phyloP scores from a whole-genome alignment of 345 rosid species.

The Nephelium lappaceum region DNA sequence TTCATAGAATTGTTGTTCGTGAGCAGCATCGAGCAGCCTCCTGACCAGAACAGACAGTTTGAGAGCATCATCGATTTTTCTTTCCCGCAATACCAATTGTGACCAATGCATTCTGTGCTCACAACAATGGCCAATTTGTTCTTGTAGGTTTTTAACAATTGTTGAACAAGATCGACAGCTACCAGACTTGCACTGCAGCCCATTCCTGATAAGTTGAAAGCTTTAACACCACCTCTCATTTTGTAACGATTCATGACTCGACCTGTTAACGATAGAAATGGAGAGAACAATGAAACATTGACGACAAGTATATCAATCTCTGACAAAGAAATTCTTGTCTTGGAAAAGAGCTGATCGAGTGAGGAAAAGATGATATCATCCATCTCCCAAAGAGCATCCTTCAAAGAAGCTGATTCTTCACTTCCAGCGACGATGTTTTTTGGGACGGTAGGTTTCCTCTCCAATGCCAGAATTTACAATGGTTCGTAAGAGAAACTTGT shows the following conservation, averaged over 20 bases:
- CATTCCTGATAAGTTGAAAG: constrained; percentile 70
- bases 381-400: constrained; percentile 52
- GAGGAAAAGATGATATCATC: constrained; percentile 61
- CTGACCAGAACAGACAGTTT: constrained; percentile 67
- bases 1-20: constrained; percentile 55
- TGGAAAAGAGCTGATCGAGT: constrained; percentile 52
- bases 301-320: constrained; percentile 65
- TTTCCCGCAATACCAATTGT: constrained; percentile 74
- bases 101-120: constrained; percentile 70
- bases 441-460: constrained; percentile 70
- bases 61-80: constrained; percentile 83
- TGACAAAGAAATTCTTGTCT: constrained; percentile 48
- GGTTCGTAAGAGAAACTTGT: constrained; percentile 61
- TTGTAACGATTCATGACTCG: constrained; percentile 65
- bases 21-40: constrained; percentile 74
- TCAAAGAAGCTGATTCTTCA: constrained; percentile 46
- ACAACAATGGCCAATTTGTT: constrained; percentile 64
- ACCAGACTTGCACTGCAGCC: constrained; percentile 68
- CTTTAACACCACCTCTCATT: constrained; percentile 62
- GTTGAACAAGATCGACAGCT: constrained; percentile 51
- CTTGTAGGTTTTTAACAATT: constrained; percentile 45
- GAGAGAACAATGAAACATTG: constrained; percentile 66
- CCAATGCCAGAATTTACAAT: constrained; percentile 72
- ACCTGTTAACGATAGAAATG: constrained; percentile 64
- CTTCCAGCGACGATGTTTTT: constrained; percentile 51